Conservation (phyloP, 2,329 filamentous ascomycete species). For the Nemania serpens region DNA sequence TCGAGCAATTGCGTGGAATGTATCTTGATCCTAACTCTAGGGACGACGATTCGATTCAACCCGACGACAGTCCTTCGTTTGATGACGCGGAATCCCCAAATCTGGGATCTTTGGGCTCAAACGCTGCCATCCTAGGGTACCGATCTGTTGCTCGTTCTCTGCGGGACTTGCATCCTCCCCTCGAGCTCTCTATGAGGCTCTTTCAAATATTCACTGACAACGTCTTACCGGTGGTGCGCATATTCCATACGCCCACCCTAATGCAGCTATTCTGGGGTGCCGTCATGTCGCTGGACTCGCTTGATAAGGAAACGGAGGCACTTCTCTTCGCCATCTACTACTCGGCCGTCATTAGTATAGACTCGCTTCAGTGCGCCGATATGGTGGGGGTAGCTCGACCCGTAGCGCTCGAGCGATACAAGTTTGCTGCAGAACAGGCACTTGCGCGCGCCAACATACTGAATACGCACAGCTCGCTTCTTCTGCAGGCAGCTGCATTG, state of each 20-base stretch:
- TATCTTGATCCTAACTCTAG: slow-evolving; percentile 22
- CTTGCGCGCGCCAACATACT: slow-evolving; percentile 66
- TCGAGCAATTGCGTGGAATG: slow-evolving; percentile 32
- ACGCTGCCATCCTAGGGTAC: slow-evolving; percentile 36
- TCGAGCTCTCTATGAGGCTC: slow-evolving; percentile 32
- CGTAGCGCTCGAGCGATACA: slow-evolving; percentile 57
- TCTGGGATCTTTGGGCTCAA: slow-evolving; percentile 15
- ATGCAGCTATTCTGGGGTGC: slow-evolving; percentile 35
- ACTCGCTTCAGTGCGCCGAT: slow-evolving; percentile 50
- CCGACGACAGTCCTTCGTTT: slow-evolving; percentile 8
- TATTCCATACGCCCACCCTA: slow-evolving; percentile 40
- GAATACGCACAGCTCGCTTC: slow-evolving; percentile 63
- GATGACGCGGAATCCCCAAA: slow-evolving; percentile 8
- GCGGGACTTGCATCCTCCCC: slow-evolving; percentile 31
- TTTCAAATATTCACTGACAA: slow-evolving; percentile 37
- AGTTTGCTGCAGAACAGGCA: slow-evolving; percentile 67
- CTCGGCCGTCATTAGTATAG: slow-evolving; percentile 57
- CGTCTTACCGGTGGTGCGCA: slow-evolving; percentile 35
- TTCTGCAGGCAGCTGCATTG: slow-evolving; percentile 65
- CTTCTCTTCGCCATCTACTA: slow-evolving; percentile 68
- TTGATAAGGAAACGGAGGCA: slow-evolving; percentile 57
- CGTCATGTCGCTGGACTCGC: slow-evolving; percentile 25
- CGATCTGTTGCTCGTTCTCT: slow-evolving; percentile 35
- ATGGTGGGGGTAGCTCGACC: slow-evolving; percentile 57
- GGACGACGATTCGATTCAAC: slow-evolving; percentile 18